Evolutionary conservation across 495 filamentous ascomycete species (phyloP), one percentile per base, ranked within the genome.

Genomic region (Pyrenula massariospora): DNA sequence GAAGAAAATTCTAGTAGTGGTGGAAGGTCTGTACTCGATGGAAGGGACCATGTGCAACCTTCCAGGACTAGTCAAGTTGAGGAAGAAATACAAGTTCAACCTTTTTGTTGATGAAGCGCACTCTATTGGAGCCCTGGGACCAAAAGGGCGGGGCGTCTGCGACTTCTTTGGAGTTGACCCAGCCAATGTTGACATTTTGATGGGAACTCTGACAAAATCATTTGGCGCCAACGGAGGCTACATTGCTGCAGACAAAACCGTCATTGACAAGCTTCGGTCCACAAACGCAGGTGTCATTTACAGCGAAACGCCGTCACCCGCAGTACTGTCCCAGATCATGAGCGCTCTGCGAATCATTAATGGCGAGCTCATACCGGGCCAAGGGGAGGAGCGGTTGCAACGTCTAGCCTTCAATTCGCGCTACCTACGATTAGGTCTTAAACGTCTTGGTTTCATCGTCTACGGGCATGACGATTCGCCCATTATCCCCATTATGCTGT

Each of bases 191-290:
- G 93, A 98, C 70, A 86, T 98, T 62, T 83, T 98, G 50, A 98
- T 98, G 93, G 93, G 93, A 57, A 98, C 93, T 15, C 73, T 98
- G 53, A 98, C 93, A 54, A 98, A 98, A 71, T 96, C 94, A 0
- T 98, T 98, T 62, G 93, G 93, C 64, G 93, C 93, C 63, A 98
- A 98, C 63, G 93, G 93, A 66, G 93, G 93, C 53, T 98, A 98
- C 68, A 79, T 98, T 63, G 89, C 92, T 3, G 93, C 83, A 11
- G 87, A 94, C 58, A 94, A 92, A 73, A 76, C 79, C 52, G 87
- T 97, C 72, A 91, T 98, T 62, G 88, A 94, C 68, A 91, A 92
- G 68, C 84, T 98, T 31, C 82, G 87, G 49, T 79, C 80, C 56
- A 87, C 84, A 54, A 95, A 97, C 64, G 87, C 93, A 20, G 91